These are phyloP conservation scores for Exophiala phaeomuriformis DNA, from an alignment of 2,329 filamentous ascomycete genomes.

Conservation along the genomic window DNA sequence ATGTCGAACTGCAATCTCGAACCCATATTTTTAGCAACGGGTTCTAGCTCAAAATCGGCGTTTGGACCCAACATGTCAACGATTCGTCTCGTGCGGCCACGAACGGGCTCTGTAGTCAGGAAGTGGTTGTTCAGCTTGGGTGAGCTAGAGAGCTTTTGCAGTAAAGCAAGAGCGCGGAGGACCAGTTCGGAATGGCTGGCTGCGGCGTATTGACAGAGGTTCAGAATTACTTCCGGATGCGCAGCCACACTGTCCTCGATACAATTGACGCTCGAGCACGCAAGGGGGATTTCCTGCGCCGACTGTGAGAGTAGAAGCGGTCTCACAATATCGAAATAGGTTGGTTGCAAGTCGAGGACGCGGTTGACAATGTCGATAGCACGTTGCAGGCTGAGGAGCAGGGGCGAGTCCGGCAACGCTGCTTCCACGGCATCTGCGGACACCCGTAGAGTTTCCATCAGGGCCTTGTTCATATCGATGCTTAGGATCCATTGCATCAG, in stretches of 20 bases:
- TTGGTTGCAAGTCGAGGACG: conserved; percentile 79
- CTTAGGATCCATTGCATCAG: conserved; percentile 99
- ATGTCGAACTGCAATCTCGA: conserved; percentile 57
- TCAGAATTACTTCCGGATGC: conserved; percentile 68
- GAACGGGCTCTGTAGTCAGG: conserved; percentile 11
- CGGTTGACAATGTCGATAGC: conserved; percentile 78
- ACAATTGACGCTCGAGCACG: conserved; percentile 42
- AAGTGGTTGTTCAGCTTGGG: conserved; percentile 54
- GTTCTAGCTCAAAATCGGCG: conserved; percentile 61
- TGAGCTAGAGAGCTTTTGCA: conserved; percentile 81
- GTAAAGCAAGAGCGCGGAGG: conserved; percentile 68
- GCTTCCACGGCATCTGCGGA: conserved; percentile 64
- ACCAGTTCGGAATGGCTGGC: conserved; percentile 75
- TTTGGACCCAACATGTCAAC: conserved; percentile 81
- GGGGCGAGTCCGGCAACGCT: conserved; percentile 67
- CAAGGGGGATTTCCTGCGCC: conserved; percentile 24
- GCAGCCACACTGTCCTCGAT: conserved; percentile 88
- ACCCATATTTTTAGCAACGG: conserved; percentile 65
- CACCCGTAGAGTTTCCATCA: conserved; percentile 75
- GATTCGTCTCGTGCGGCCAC: conserved; percentile 38
- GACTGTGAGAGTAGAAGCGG: conserved; percentile 52
- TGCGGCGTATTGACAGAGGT: conserved; percentile 79
- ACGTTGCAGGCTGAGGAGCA: conserved; percentile 69
- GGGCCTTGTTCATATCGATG: conserved; percentile 69
- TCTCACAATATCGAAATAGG: conserved; percentile 81